A percentile compares a stretch with the other conserved stretches of the same genome.
Conservation (phyloP, 2,329 filamentous ascomycete species). For the Xylaria sp. region DNA sequence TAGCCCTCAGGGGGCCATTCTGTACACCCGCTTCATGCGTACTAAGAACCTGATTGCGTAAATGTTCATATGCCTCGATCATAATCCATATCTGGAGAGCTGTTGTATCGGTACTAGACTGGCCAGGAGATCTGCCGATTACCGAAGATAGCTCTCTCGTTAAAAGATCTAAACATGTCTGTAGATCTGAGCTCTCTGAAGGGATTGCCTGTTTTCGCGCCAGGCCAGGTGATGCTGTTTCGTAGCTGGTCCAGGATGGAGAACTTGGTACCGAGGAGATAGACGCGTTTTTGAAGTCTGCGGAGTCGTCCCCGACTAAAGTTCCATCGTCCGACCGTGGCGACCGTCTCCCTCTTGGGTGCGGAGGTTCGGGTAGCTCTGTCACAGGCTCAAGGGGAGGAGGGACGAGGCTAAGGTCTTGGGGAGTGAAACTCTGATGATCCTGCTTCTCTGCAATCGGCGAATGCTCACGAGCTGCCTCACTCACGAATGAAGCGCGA, state of each 20-base stretch:
- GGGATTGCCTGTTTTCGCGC: conserved; percentile 22
- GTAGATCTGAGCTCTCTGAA: conserved; percentile 57
- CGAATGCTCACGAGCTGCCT: conserved; percentile 43
- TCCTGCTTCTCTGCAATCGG: conserved; percentile 11
- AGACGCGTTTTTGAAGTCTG: conserved; percentile 60
- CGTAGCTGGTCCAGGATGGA: conserved; percentile 40
- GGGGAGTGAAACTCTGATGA: conserved; percentile 16
- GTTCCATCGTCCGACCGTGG: conserved; percentile 59
- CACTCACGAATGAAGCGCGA: conserved; percentile 51
- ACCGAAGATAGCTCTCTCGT: conserved; percentile 61
- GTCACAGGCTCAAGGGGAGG: conserved; percentile 33
- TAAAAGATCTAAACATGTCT: conserved; percentile 64
- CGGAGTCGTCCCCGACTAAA: conserved; percentile 60
- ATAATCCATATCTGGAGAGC: conserved; percentile 66
- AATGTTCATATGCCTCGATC: conserved; percentile 68
- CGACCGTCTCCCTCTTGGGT: conserved; percentile 45
- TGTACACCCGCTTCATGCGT: conserved; percentile 48
- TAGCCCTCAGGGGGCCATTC: conserved; percentile 51
- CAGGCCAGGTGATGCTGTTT: conserved; percentile 29
- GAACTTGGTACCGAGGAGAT: conserved; percentile 53
- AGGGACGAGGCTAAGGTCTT: conserved; percentile 25
- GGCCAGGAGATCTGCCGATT: conserved; percentile 44
- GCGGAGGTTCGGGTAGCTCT: conserved; percentile 35
- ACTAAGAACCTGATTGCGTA: conserved; percentile 59
- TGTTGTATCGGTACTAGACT: conserved; percentile 52